phyloP scores from a whole-genome alignment of 2,329 filamentous ascomycete genomes.

The Ceratocystiopsis brevicomis region DNA sequence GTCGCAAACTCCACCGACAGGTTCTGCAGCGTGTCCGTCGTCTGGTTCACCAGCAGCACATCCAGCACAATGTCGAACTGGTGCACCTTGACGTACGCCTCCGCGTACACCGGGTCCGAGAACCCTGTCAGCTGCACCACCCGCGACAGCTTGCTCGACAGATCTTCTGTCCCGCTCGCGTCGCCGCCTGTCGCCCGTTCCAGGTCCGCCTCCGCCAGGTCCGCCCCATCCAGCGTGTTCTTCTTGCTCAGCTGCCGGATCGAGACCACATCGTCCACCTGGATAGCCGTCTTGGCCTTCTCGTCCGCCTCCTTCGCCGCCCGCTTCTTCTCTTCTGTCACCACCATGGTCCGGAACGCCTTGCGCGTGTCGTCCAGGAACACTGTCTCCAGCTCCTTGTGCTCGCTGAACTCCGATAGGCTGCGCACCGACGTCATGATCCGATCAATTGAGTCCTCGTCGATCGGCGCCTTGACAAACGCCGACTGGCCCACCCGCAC shows the following conservation, averaged over 20 bases:
- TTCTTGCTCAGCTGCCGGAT: slow-evolving; percentile 91
- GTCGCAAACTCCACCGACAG: slow-evolving; percentile 97
- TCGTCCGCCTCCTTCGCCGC: slow-evolving; percentile 85
- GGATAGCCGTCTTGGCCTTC: slow-evolving; percentile 82
- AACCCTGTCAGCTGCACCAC: slow-evolving; percentile 96
- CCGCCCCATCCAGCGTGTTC: slow-evolving; percentile 59
- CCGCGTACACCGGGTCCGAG: slow-evolving; percentile 95
- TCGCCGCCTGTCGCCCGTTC: slow-evolving; percentile 91
- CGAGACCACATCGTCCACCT: slow-evolving; percentile 85
- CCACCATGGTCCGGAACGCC: slow-evolving; percentile 92
- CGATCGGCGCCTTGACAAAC: slow-evolving; percentile 91
- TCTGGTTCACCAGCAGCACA: slow-evolving; percentile 92
- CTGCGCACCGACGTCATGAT: slow-evolving; percentile 96
- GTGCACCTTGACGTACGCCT: slow-evolving; percentile 96
- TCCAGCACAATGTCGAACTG: slow-evolving; percentile 98
- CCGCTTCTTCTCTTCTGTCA: slow-evolving; percentile 92
- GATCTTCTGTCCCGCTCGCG: slow-evolving; percentile 54
- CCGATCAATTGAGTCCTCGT: slow-evolving; percentile 94
- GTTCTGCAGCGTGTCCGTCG: slow-evolving; percentile 88
- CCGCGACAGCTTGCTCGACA: slow-evolving; percentile 83
- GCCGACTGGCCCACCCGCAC: slow-evolving; percentile 97
- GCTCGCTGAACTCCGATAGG: slow-evolving; percentile 71
- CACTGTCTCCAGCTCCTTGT: slow-evolving; percentile 77
- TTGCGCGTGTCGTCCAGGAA: slow-evolving; percentile 91
- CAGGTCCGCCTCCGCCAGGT: slow-evolving; percentile 76